Percentiles rank a stretch among this genome's conserved stretches.
phyloP scores from a whole-genome alignment of 768 basidiomycete species.

The Boletus pseudopeckii region DNA sequence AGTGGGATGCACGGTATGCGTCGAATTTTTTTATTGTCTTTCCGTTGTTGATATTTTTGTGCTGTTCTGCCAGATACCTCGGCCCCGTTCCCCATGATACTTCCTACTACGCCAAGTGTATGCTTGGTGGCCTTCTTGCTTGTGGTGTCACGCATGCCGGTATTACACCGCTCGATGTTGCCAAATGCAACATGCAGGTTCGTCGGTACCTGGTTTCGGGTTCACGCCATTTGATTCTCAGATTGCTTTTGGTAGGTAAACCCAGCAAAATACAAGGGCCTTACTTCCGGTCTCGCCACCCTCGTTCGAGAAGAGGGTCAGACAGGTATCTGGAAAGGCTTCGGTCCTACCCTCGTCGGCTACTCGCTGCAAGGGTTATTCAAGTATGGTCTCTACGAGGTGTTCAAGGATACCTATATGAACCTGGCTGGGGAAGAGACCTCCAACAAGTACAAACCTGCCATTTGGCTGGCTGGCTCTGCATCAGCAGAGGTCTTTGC shows the following conservation, averaged over 20 bases:
- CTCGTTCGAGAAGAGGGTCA: constrained; percentile 79
- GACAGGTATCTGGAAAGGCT: constrained; percentile 88
- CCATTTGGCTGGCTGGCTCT: constrained; percentile 91
- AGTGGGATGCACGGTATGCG: constrained; percentile 14
- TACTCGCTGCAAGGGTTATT: constrained; percentile 96
- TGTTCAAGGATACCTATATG: constrained; percentile 92
- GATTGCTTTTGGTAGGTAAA: constrained; percentile 49
- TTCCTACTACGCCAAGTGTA: constrained; percentile 11
- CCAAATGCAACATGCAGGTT: constrained; percentile 11
- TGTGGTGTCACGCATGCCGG: constrained; percentile 7
- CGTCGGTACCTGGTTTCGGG: background rate
- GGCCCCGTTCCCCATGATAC: constrained; percentile 10
- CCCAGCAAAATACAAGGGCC: constrained; percentile 70
- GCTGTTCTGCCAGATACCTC: constrained; percentile 4
- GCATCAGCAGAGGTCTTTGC: constrained; percentile 95
- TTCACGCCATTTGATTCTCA: too few species aligned
- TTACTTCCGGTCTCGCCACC: constrained; percentile 53
- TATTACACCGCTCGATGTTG: constrained; percentile 8
- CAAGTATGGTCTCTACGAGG: constrained; percentile 97
- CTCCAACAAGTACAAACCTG: constrained; percentile 75
- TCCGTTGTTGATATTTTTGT: background rate
- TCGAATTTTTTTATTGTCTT: background rate
- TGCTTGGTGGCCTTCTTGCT: constrained; percentile 9
- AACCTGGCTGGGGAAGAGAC: constrained; percentile 85
- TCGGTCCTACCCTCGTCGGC: constrained; percentile 89